Percentiles rank a stretch among this genome's conserved stretches.
Conservation (phyloP, 352 stramenopile species). For the Phytophthora tubulina region DNA sequence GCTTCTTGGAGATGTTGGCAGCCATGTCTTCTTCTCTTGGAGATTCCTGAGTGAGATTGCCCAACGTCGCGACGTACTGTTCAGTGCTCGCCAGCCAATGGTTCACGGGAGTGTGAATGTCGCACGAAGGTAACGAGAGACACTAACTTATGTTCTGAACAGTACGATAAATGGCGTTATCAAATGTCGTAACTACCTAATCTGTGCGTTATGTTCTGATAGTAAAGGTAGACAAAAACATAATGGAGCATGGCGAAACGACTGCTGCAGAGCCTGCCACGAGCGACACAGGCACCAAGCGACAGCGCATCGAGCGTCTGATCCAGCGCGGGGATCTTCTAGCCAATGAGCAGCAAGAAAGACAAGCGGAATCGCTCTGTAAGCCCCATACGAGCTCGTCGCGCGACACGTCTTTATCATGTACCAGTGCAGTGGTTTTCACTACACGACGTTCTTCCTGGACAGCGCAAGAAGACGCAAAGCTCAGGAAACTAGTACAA, state of each 20-base stretch:
- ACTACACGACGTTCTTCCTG: conserved; percentile 43
- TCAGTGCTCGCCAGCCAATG: conserved; percentile 28
- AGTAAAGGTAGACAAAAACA: not conserved
- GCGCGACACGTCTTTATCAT: not conserved
- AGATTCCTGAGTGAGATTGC: conserved; percentile 43
- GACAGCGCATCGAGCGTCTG: conserved; percentile 63
- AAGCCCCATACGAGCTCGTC: conserved; percentile 1
- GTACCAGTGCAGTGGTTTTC: not conserved
- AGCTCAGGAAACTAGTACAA: conserved; percentile 54
- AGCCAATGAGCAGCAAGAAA: conserved; percentile 35
- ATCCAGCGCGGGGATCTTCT: conserved; percentile 61
- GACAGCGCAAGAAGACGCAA: conserved; percentile 57
- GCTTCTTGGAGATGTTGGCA: conserved; percentile 98
- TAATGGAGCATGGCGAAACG: not conserved
- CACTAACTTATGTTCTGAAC: not conserved
- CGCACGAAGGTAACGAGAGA: no score
- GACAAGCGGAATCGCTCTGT: not conserved
- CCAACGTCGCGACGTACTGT: not conserved
- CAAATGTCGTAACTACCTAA: not conserved
- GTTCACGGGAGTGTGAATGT: not conserved
- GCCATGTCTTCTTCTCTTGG: conserved; percentile 67
- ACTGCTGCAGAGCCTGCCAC: no score
- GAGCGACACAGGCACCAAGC: conserved; percentile 45
- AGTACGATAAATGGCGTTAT: not conserved
- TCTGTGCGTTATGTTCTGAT: not conserved